phyloP scores from a whole-genome alignment of 345 rosid species.

The Acer negundo region DNA sequence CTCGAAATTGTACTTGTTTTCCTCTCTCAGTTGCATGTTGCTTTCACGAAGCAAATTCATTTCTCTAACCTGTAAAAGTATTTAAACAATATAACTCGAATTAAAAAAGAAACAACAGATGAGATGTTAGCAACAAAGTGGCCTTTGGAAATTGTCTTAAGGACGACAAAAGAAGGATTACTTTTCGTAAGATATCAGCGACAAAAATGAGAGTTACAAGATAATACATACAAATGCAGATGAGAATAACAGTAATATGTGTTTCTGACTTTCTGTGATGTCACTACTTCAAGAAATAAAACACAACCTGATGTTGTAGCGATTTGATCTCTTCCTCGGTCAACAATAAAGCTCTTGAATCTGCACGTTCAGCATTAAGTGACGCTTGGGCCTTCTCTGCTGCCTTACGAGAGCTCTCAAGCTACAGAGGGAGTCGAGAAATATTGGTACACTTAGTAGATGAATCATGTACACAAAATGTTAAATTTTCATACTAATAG shows the following conservation, averaged over 20 bases:
- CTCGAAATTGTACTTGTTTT: constrained; percentile 94
- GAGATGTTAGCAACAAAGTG: background rate
- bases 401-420: constrained; percentile 79
- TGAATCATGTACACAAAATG: background rate
- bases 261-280: background rate
- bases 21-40: constrained; percentile 94
- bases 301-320: constrained; percentile 78
- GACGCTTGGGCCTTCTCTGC: constrained; percentile 71
- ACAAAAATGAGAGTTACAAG: background rate
- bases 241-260: background rate
- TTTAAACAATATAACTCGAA: background rate
- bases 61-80: constrained; percentile 69
- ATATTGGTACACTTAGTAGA: background rate
- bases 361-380: constrained; percentile 77
- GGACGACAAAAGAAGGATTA: background rate
- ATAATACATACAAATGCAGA: background rate
- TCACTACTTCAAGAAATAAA: constrained; percentile 18
- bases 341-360: constrained; percentile 69
- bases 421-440: constrained; percentile 41
- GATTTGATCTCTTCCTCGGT: constrained; percentile 89
- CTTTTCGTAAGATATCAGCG: background rate
- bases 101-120: background rate
- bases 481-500: background rate
- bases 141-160: background rate
- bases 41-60: constrained; percentile 92